Percentiles rank a stretch among this genome's conserved stretches.
phyloP scores from a whole-genome alignment of 1,139 yeast species.

The Zygotorulaspora mrakii region DNA sequence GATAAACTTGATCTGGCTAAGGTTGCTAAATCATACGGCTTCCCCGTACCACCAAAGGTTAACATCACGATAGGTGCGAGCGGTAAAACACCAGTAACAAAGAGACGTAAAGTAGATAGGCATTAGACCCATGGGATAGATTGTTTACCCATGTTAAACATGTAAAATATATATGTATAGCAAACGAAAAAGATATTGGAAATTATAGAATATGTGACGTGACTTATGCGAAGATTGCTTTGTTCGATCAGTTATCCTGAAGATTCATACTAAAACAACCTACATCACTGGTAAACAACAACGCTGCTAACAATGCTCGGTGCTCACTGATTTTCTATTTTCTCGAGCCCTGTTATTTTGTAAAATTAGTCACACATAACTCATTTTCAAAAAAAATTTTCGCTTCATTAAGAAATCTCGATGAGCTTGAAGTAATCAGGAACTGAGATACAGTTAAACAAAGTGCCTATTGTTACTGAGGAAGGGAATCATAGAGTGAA shows the following conservation, averaged over 20 bases:
- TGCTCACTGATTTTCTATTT: too few relatives aligned
- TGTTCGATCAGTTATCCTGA: too few relatives aligned
- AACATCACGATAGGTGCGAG: conserved; percentile 94
- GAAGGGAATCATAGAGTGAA: too few relatives aligned
- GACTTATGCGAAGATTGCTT: too few relatives aligned
- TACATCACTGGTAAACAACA: too few relatives aligned
- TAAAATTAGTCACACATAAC: not conserved
- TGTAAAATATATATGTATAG: conserved; percentile 11
- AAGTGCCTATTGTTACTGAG: not conserved
- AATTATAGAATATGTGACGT: too few relatives aligned
- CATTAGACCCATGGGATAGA: conserved; percentile 11
- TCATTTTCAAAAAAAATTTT: not conserved
- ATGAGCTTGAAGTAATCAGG: not conserved
- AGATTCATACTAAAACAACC: too few relatives aligned
- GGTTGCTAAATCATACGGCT: conserved; percentile 94
- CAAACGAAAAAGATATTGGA: not conserved
- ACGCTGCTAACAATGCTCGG: too few relatives aligned
- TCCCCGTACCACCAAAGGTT: conserved; percentile 93
- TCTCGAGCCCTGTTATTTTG: not conserved
- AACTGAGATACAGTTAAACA: not conserved
- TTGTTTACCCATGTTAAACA: conserved; percentile 7
- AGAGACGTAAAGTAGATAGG: conserved; percentile 31
- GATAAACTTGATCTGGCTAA: conserved; percentile 90
- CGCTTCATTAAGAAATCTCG: conserved; percentile 2
- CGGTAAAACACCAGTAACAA: conserved; percentile 50